Evolutionary conservation across 2,329 filamentous ascomycete genomes (phyloP).

Genomic region (Dactylellina haptotyla): DNA sequence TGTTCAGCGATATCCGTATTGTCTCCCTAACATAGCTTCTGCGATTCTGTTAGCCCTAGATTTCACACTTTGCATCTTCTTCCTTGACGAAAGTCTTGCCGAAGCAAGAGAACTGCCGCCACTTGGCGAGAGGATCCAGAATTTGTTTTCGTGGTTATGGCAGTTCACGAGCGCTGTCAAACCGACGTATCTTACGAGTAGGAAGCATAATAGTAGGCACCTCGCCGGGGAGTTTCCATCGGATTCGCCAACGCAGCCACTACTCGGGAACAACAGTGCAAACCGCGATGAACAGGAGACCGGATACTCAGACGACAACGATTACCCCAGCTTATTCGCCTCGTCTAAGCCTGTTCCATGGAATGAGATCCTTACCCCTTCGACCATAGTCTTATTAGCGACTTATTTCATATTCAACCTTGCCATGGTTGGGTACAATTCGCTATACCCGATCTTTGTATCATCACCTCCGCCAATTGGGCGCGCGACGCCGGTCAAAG

Average conservation of each 20-base stretch:
- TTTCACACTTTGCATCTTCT: conserved; percentile 77
- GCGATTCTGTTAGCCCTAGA: conserved; percentile 77
- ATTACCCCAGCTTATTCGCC: conserved; percentile 21
- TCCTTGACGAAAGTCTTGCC: conserved; percentile 86
- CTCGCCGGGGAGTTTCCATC: not conserved
- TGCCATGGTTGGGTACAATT: conserved; percentile 94
- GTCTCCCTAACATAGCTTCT: conserved; percentile 82
- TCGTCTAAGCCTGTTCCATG: conserved; percentile 35
- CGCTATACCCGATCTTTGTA: conserved; percentile 91
- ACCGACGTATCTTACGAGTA: conserved; percentile 22
- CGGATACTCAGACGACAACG: conserved; percentile 26
- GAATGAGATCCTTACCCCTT: conserved; percentile 73
- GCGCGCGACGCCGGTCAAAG: conserved; percentile 76
- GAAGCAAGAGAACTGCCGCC: conserved; percentile 71
- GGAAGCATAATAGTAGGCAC: conserved; percentile 1
- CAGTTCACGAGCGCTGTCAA: conserved; percentile 65
- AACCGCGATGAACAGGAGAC: not conserved
- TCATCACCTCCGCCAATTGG: conserved; percentile 79
- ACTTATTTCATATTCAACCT: conserved; percentile 95
- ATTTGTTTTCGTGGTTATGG: conserved; percentile 75
- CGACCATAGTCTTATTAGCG: conserved; percentile 80
- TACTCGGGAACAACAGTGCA: conserved; percentile 9
- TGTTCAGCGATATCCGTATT: conserved; percentile 75
- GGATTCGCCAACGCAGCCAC: conserved; percentile 19
- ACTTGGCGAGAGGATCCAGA: conserved; percentile 69